Conservation (phyloP, 768 basidiomycete genomes). For the Plicaturopsis crispa region DNA sequence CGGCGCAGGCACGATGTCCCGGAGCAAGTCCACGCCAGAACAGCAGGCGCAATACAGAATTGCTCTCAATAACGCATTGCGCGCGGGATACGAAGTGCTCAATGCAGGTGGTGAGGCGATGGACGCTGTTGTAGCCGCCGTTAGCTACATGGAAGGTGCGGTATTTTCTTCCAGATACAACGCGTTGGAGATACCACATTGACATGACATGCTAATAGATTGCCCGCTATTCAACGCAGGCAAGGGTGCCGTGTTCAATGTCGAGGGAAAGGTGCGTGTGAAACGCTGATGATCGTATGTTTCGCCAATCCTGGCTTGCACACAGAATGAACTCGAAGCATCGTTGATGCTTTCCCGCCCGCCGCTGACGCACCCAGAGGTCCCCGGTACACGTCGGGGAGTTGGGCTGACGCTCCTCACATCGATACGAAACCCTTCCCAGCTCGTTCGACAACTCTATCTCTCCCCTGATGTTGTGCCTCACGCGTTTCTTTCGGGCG, state of each 20-base stretch:
- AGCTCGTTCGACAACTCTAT: constrained; percentile 64
- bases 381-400: constrained; percentile 55
- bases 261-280: constrained; percentile 60
- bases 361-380: constrained; percentile 53
- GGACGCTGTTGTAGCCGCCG: constrained; percentile 75
- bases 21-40: constrained; percentile 48
- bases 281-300: not conserved
- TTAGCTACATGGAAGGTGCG: constrained; percentile 64
- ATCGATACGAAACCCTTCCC: constrained; percentile 63
- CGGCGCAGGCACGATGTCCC: constrained; percentile 68
- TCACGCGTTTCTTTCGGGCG: constrained; percentile 67
- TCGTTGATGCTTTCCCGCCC: constrained; percentile 79
- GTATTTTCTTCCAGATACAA: not conserved
- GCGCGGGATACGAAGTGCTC: constrained; percentile 58
- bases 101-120: constrained; percentile 69
- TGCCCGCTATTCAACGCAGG: constrained; percentile 73
- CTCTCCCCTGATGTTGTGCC: constrained; percentile 54
- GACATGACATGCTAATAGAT: constrained; percentile 33
- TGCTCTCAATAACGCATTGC: constrained; percentile 45
- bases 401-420: constrained; percentile 60
- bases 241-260: constrained; percentile 80
- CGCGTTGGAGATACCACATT: not conserved
- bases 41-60: constrained; percentile 50
- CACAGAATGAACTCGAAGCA: constrained; percentile 73
- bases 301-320: constrained; percentile 1